Conservation (phyloP, 2,329 filamentous ascomycete species). For the Fusarium incarnatum region DNA sequence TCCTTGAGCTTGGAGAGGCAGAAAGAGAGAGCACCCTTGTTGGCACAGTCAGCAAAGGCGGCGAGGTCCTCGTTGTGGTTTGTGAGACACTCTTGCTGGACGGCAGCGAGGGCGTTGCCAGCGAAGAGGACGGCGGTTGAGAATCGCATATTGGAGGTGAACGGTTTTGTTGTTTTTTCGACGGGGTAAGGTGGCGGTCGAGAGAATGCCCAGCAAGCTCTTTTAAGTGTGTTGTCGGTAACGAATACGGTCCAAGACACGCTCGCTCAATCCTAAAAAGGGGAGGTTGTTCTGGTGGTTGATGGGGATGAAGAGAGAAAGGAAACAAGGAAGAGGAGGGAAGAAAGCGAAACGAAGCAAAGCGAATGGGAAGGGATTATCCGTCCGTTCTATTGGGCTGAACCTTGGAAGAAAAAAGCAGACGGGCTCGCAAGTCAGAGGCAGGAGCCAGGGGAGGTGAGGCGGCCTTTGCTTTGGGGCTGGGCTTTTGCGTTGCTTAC, state of each 20-base stretch:
- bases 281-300: conserved; percentile 21
- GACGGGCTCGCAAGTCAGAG: conserved; percentile 22
- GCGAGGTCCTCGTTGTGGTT: conserved; percentile 55
- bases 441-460: conserved; percentile 34
- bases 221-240: conserved; percentile 27
- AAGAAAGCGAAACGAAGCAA: conserved; percentile 24
- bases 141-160: conserved; percentile 46
- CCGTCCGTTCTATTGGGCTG: conserved; percentile 34
- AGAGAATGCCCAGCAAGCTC: conserved; percentile 43
- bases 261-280: conserved; percentile 33
- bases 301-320: conserved; percentile 21
- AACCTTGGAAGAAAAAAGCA: conserved; percentile 22
- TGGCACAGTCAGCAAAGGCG: conserved; percentile 57
- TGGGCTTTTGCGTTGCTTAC: conserved; percentile 30
- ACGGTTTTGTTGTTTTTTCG: background rate
- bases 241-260: conserved; percentile 28
- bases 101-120: conserved; percentile 50
- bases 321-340: conserved; percentile 29
- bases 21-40: conserved; percentile 54
- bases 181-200: conserved; percentile 14
- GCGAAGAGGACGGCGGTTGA: conserved; percentile 51
- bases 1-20: conserved; percentile 56
- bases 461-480: conserved; percentile 36
- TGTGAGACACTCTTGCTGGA: conserved; percentile 55
- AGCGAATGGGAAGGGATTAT: conserved; percentile 41